phyloP scores from a whole-genome alignment of 306 rosid species.

The Rosa rugosa region DNA sequence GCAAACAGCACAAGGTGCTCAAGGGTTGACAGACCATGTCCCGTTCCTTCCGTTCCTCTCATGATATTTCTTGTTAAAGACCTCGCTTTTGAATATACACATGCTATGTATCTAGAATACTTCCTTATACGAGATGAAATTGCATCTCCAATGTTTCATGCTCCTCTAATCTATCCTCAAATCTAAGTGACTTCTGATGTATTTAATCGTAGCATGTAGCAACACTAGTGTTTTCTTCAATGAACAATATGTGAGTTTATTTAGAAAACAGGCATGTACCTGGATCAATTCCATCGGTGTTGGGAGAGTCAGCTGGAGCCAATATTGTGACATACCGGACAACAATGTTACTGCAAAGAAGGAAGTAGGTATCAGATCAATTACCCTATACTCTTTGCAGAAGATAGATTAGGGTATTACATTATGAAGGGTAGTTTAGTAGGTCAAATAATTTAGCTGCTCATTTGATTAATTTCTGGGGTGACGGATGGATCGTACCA shows the following conservation, averaged over 20 bases:
- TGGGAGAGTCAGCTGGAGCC: constrained; percentile 95
- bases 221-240: neutral
- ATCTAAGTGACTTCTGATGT: neutral
- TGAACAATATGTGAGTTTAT: neutral
- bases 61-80: neutral
- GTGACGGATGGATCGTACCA: too few species aligned
- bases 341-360: constrained; percentile 73
- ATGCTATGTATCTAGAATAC: neutral
- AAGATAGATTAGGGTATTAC: neutral
- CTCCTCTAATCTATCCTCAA: neutral
- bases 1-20: neutral
- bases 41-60: neutral
- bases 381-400: neutral
- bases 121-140: neutral
- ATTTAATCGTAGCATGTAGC: neutral
- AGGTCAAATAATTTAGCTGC: neutral
- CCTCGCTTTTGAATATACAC: neutral
- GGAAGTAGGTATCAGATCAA: constrained; percentile 21
- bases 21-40: neutral
- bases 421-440: neutral
- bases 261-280: constrained; percentile 38
- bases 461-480: neutral
- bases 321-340: constrained; percentile 74
- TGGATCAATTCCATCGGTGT: constrained; percentile 97
- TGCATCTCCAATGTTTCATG: neutral